phyloP scores from a whole-genome alignment of 225 moss, liverwort and hornwort species.

The Asterella californica region DNA sequence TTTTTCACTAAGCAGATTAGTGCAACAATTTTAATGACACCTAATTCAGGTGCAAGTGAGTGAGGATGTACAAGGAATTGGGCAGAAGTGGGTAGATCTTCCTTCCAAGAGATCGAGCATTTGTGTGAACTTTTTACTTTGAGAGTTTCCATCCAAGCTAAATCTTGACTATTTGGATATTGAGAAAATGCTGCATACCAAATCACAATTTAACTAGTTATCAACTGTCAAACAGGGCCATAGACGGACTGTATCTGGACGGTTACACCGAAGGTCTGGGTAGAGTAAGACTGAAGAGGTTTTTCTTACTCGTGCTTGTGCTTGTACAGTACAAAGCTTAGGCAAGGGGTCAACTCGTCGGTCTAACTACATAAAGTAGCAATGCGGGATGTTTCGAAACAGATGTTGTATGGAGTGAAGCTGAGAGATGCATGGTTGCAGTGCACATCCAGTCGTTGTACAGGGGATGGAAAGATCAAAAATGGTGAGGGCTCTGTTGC shows the following conservation, averaged over 20 bases:
- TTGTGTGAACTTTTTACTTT: background rate
- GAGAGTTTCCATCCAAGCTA: background rate
- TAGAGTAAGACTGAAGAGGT: slow-evolving; percentile 62
- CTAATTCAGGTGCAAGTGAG: too few relatives aligned
- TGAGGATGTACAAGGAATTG: too few relatives aligned
- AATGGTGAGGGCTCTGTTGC: background rate
- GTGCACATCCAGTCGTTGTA: slow-evolving; percentile 2
- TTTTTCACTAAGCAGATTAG: too few relatives aligned
- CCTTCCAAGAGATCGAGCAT: background rate
- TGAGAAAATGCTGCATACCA: background rate
- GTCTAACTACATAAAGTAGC: slow-evolving; percentile 17
- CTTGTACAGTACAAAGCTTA: slow-evolving; percentile 44
- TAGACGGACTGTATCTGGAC: slow-evolving; percentile 71
- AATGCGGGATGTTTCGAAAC: background rate
- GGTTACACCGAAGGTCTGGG: slow-evolving; percentile 73
- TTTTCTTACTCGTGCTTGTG: slow-evolving; percentile 69
- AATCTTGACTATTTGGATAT: background rate
- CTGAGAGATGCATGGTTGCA: background rate
- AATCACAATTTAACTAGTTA: background rate
- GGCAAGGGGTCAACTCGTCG: slow-evolving; percentile 34
- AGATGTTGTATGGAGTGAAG: background rate
- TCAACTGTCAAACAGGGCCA: slow-evolving; percentile 42
- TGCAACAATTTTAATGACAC: too few relatives aligned
- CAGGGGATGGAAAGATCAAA: background rate
- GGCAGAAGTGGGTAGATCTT: too few relatives aligned